phyloP scores from a whole-genome alignment of 1,139 yeast species.

The Blastobotrys raffinosifermentans region DNA sequence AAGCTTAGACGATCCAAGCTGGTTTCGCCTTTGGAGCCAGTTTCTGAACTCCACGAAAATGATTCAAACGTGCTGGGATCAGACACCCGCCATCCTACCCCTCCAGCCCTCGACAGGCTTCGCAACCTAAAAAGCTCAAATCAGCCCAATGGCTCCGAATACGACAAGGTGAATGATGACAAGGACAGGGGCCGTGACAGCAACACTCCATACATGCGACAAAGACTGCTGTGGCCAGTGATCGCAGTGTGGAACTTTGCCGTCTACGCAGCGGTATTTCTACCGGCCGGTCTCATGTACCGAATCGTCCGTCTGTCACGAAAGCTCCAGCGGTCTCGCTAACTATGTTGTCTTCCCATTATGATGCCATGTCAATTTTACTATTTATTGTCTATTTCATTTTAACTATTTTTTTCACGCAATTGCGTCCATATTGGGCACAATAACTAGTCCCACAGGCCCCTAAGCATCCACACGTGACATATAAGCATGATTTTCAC shows the following conservation, averaged over 20 bases:
- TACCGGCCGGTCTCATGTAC: conserved; percentile 1
- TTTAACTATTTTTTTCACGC: too few relatives aligned
- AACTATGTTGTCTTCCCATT: not conserved
- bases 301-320: not conserved
- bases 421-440: too few relatives aligned
- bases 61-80: too few relatives aligned
- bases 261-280: not conserved
- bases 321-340: conserved; percentile 2
- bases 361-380: not conserved
- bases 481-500: too few relatives aligned
- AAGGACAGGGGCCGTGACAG: conserved; percentile 3
- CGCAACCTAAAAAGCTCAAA: not conserved
- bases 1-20: too few relatives aligned
- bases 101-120: too few relatives aligned
- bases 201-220: conserved; percentile 1
- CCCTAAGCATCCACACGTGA: too few relatives aligned
- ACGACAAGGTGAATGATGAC: not conserved
- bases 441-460: too few relatives aligned
- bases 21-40: too few relatives aligned
- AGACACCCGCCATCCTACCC: too few relatives aligned
- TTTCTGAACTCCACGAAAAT: too few relatives aligned
- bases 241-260: conserved; percentile 2
- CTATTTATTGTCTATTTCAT: not conserved
- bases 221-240: conserved; percentile 3
- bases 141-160: not conserved